Evolutionary conservation across 2,329 filamentous ascomycete species (phyloP).

Genomic region (Aspergillus calidoustus): DNA sequence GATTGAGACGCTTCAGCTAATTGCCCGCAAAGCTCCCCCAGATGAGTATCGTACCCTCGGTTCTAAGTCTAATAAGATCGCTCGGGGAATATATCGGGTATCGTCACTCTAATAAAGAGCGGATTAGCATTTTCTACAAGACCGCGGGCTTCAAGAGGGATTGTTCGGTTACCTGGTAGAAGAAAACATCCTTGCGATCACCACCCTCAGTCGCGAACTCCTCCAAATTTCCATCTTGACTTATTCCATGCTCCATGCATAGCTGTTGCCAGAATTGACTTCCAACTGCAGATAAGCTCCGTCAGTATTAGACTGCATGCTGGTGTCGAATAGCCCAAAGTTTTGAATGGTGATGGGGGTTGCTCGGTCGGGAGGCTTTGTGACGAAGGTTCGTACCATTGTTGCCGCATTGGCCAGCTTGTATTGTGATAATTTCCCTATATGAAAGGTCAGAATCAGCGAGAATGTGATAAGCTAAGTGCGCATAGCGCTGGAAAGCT

Average conservation of each 20-base stretch:
- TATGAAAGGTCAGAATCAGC: conserved; percentile 13
- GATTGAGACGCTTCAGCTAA: conserved; percentile 10
- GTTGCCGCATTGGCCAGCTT: conserved; percentile 99
- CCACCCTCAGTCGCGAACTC: conserved; percentile 97
- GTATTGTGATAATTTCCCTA: conserved; percentile 98
- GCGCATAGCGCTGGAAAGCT: not conserved
- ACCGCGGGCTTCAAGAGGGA: not conserved
- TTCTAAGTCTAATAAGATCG: conserved; percentile 93
- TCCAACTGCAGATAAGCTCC: conserved; percentile 66
- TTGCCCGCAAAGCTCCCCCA: conserved; percentile 6
- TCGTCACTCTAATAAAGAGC: conserved; percentile 75
- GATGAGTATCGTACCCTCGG: conserved; percentile 66
- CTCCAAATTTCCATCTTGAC: conserved; percentile 93
- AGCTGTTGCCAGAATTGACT: conserved; percentile 99
- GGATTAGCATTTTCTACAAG: not conserved
- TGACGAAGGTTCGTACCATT: conserved; percentile 70
- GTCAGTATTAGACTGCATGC: conserved; percentile 36
- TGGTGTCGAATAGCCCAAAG: not conserved
- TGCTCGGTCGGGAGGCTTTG: conserved; percentile 20
- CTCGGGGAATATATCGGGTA: conserved; percentile 94
- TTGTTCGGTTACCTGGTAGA: conserved; percentile 69
- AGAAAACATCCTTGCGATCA: conserved; percentile 98
- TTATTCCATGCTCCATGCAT: conserved; percentile 97
- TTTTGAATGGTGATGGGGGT: conserved; percentile 15
- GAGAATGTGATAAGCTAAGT: not conserved